Evolutionary conservation across 805 yeast species (phyloP), one percentile per base, ranked within the genome.

Genomic region (Starmerella powellii): DNA sequence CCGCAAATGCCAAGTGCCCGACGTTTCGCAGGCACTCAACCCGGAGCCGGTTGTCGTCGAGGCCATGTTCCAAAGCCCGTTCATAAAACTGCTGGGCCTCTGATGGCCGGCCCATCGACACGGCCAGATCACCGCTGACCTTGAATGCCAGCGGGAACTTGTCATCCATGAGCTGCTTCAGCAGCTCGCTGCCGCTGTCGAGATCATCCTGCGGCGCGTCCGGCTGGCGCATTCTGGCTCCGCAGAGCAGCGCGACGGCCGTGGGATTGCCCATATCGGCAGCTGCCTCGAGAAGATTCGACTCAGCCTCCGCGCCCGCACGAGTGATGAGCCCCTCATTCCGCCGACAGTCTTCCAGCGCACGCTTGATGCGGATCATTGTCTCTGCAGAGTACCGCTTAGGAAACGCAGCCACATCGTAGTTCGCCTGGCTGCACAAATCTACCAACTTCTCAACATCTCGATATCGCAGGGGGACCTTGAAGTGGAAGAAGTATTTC

Each of bases 261-360:
- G 85, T 84, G 48, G 76, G 72, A 53, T 80, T 75, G 0, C 95
- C 95, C 54, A 74, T 54, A 53, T 82, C 93, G 0, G 94, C 94
- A 12, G 94, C 84, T 39, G 70, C 71, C 46, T 85, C 93, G n/a
- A 86, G 70, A 17, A 87, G 59, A 48, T 74, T 77, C 48, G 76
- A 73, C 56, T 86, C 95, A 28, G 84, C 62, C 12, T 64, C 72
- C 4, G 80, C 63, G 17, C 80, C 61, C 46, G 75, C 63, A 39
- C 56, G 69, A 51, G 80, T 77, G 2, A 72, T 65, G 0, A 78
- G 65, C 45, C 78, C 77, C 1, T 87, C 74, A 27, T 72, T 68
- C 5, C 62, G 64, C 33, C 95, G 60, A 39, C 80, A 66, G 40
- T 72, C 74, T 36, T 74, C 76, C 21, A 86, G 61, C 0, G 81